phyloP scores from a whole-genome alignment of 2,329 filamentous ascomycete species.

The Claviceps humidiphila region DNA sequence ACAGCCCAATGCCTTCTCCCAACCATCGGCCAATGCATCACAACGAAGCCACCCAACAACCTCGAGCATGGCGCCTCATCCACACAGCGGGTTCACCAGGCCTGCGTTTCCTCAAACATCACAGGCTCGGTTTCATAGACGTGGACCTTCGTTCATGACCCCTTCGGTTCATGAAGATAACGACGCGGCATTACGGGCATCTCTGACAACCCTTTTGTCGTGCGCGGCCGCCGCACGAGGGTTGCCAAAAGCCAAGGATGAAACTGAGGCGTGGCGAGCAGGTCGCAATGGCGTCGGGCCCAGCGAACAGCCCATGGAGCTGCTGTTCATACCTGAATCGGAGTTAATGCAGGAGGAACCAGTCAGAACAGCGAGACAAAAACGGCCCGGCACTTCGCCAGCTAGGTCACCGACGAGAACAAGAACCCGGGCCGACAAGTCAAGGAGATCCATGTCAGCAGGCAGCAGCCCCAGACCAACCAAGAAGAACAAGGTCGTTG shows the following conservation, averaged over 20 bases:
- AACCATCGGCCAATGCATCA: constrained; percentile 48
- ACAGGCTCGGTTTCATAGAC: constrained; percentile 31
- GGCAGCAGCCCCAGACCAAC: constrained; percentile 30
- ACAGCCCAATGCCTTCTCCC: constrained; percentile 84
- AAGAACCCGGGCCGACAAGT: constrained; percentile 25
- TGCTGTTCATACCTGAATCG: constrained; percentile 47
- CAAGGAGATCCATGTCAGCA: constrained; percentile 33
- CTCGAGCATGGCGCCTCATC: constrained; percentile 34
- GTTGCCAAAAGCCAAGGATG: constrained; percentile 51
- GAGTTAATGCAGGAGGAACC: constrained; percentile 34
- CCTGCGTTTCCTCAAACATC: constrained; percentile 35
- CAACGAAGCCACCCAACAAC: constrained; percentile 37
- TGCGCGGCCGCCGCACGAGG: constrained; percentile 82
- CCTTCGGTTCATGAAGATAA: constrained; percentile 74
- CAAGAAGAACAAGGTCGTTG: constrained; percentile 47
- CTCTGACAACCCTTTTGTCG: constrained; percentile 89
- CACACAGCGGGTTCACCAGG: constrained; percentile 36
- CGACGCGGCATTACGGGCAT: constrained; percentile 82
- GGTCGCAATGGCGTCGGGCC: constrained; percentile 27
- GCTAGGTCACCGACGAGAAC: constrained; percentile 16
- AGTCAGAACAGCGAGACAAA: constrained; percentile 12
- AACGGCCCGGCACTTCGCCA: constrained; percentile 14
- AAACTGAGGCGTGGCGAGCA: constrained; percentile 23
- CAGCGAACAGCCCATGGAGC: constrained; percentile 41
- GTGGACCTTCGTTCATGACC: constrained; percentile 50